Evolutionary conservation across 106 monocot species (phyloP).

Genomic region (Dendrobium catenatum): DNA sequence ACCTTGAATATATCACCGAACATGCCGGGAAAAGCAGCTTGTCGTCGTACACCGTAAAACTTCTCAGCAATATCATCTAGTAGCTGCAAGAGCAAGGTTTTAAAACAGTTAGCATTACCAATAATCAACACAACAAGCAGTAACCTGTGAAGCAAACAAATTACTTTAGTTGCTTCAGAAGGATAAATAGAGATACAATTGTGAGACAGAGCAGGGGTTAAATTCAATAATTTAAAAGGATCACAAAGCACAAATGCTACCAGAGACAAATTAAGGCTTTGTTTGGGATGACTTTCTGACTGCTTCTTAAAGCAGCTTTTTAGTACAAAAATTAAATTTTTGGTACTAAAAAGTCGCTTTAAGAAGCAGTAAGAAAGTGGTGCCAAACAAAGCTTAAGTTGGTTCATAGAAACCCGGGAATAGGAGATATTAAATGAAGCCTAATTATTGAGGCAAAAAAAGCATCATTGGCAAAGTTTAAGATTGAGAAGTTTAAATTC

Average conservation of each 20-base stretch:
- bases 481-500: background rate
- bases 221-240: background rate
- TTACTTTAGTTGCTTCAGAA: background rate
- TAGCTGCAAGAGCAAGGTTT: background rate
- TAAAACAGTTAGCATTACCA: background rate
- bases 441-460: background rate
- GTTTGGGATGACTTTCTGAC: no score
- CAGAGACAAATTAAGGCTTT: no score
- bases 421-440: background rate
- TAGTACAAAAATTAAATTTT: no score
- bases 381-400: background rate
- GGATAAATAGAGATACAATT: background rate
- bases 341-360: no score
- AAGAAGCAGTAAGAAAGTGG: no score
- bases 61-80: conserved; percentile 8
- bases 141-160: background rate
- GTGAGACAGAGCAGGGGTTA: background rate
- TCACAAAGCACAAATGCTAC: background rate
- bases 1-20: conserved; percentile 13
- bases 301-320: no score
- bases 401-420: background rate
- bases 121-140: background rate
- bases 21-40: conserved; percentile 5
- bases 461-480: background rate
- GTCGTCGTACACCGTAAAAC: conserved; percentile 8